Conservation (phyloP, 306 rosid species). For the Vicia sativa region DNA sequence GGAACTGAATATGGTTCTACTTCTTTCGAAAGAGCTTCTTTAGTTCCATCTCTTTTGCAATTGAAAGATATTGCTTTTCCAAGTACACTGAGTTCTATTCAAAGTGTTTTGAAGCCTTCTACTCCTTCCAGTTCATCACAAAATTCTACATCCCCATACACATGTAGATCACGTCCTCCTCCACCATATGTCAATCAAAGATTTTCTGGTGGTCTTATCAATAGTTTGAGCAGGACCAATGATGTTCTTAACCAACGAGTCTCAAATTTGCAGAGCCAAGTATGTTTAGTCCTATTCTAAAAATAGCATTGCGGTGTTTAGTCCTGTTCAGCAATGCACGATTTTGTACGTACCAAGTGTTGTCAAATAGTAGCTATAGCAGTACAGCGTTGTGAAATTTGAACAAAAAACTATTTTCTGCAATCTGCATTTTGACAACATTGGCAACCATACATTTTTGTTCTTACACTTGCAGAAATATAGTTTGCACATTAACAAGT, state of each 20-base stretch:
- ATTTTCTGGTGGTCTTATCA: slow-evolving; percentile 60
- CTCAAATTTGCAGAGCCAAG: slow-evolving; percentile 65
- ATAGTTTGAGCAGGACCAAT: slow-evolving; percentile 59
- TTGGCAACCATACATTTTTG: too few species aligned
- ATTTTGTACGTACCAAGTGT: too few species aligned
- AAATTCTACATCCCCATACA: slow-evolving; percentile 49
- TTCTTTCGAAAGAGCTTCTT: slow-evolving; percentile 61
- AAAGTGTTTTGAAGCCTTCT: slow-evolving; percentile 55
- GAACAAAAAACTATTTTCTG: too few species aligned
- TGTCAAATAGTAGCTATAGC: too few species aligned
- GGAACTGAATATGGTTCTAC: slow-evolving; percentile 49
- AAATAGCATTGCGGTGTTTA: background rate
- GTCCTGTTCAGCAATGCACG: too few species aligned
- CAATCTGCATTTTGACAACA: too few species aligned
- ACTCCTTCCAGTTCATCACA: slow-evolving; percentile 38
- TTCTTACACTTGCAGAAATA: background rate
- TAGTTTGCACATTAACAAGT: slow-evolving; percentile 7
- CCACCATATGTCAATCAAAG: slow-evolving; percentile 47
- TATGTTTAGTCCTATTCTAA: slow-evolving; percentile 34
- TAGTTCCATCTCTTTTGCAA: slow-evolving; percentile 63
- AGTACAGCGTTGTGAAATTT: too few species aligned
- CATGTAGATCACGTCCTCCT: slow-evolving; percentile 66
- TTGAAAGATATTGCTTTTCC: slow-evolving; percentile 80
- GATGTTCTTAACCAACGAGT: slow-evolving; percentile 59
- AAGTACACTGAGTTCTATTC: slow-evolving; percentile 61